These are phyloP conservation scores for Skeletonema menzelii DNA, from an alignment of 108 stramenopile species.

Conservation along the genomic window DNA sequence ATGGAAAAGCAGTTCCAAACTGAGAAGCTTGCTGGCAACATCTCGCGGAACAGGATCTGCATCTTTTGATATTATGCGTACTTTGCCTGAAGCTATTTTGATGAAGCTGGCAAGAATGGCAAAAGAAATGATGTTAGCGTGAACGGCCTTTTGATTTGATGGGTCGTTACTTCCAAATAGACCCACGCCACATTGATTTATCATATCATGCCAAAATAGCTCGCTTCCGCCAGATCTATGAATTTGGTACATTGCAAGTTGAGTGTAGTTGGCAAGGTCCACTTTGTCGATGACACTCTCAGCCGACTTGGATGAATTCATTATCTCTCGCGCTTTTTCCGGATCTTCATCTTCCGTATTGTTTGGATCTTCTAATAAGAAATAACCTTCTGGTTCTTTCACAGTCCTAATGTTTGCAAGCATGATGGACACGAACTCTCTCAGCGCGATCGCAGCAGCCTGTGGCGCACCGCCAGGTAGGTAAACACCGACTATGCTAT, in stretches of 20 bases:
- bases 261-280: conserved; percentile 64
- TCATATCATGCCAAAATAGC: conserved; percentile 91
- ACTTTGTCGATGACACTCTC: conserved; percentile 62
- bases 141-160: conserved; percentile 28
- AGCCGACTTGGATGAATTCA: conserved; percentile 37
- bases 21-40: conserved; percentile 79
- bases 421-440: conserved; percentile 64
- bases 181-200: conserved; percentile 66
- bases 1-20: conserved; percentile 71
- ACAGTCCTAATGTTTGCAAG: conserved; percentile 25
- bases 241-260: conserved; percentile 85
- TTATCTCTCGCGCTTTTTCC: not conserved
- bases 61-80: conserved; percentile 50
- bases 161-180: conserved; percentile 60
- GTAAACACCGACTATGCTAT: conserved; percentile 19
- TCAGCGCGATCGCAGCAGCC: conserved; percentile 67
- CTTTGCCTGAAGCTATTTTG: conserved; percentile 69
- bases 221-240: conserved; percentile 85
- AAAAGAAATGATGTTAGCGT: conserved; percentile 64
- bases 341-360: not conserved
- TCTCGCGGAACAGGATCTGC: conserved; percentile 67
- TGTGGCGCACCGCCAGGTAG: conserved; percentile 78
- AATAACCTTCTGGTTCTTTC: conserved; percentile 4
- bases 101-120: conserved; percentile 72
- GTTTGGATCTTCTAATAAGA: not conserved